Conservation (phyloP, 441 rosid species). For the Mallotus japonicus region DNA sequence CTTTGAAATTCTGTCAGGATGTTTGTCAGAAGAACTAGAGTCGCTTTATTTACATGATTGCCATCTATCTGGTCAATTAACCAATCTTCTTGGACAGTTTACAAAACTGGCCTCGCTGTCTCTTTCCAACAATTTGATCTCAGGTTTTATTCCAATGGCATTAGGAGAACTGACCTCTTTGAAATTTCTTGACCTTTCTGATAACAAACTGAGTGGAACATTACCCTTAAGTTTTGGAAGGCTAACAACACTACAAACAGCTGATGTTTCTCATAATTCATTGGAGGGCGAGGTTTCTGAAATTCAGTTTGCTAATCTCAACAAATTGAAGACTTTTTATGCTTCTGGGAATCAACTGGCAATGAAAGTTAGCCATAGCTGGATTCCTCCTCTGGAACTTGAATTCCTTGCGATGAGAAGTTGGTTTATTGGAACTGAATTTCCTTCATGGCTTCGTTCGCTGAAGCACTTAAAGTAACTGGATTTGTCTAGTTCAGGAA, state of each 20-base stretch:
- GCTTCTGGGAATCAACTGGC: neutral
- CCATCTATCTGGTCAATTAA: constrained; percentile 6
- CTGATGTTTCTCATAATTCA: constrained; percentile 2
- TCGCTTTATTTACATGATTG: neutral
- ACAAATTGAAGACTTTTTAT: neutral
- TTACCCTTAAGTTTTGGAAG: constrained; percentile 1
- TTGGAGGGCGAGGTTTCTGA: constrained; percentile 20
- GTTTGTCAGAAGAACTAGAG: neutral
- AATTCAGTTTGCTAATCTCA: constrained; percentile 15
- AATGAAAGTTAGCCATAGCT: constrained; percentile 12
- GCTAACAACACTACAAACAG: neutral
- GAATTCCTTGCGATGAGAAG: neutral
- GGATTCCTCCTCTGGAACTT: constrained; percentile 23
- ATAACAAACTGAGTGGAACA: constrained; percentile 15
- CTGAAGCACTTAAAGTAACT: constrained; percentile 9
- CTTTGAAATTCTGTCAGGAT: too few species aligned
- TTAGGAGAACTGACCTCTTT: constrained; percentile 7
- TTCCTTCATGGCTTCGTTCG: constrained; percentile 27
- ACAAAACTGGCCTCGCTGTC: neutral
- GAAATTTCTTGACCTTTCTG: neutral
- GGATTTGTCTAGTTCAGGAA: neutral
- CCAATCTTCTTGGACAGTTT: neutral
- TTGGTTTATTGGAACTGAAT: constrained; percentile 18
- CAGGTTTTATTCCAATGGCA: constrained; percentile 22
- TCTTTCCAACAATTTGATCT: neutral